phyloP scores from a whole-genome alignment of 192 early-diverging fungal genomes.

The Podila minutissima region DNA sequence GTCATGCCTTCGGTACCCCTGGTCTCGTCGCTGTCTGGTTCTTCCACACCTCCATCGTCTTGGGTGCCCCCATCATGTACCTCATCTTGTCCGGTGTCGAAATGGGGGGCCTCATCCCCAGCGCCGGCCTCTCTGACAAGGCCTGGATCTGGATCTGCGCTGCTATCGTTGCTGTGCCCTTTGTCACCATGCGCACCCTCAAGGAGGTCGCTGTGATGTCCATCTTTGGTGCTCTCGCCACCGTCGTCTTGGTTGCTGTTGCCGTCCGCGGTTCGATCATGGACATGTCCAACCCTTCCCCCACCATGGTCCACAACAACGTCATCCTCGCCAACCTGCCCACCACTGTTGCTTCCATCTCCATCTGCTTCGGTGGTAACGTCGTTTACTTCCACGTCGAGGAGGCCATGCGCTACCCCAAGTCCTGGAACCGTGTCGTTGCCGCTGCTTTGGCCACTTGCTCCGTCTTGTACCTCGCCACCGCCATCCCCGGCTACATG shows the following conservation, averaged over 20 bases:
- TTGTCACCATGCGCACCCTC: constrained; percentile 73
- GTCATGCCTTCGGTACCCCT: constrained; percentile 69
- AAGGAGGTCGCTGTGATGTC: constrained; percentile 79
- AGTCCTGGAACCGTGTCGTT: constrained; percentile 69
- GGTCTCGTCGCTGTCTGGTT: constrained; percentile 66
- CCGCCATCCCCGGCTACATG: constrained; percentile 71
- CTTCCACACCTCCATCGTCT: constrained; percentile 64
- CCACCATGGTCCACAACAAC: constrained; percentile 20
- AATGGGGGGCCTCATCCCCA: constrained; percentile 58
- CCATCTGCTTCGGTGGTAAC: constrained; percentile 80
- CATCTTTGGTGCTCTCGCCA: constrained; percentile 73
- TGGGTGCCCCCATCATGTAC: constrained; percentile 71
- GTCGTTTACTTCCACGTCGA: constrained; percentile 83
- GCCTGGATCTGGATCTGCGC: constrained; percentile 66
- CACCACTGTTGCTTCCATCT: constrained; percentile 74
- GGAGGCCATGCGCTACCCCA: constrained; percentile 73
- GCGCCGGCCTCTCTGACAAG: constrained; percentile 56
- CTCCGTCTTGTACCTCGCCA: constrained; percentile 68
- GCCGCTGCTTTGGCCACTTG: constrained; percentile 66
- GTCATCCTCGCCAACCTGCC: constrained; percentile 68
- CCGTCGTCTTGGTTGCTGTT: constrained; percentile 72
- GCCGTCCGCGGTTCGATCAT: constrained; percentile 53
- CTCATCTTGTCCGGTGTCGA: constrained; percentile 78
- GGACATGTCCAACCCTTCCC: constrained; percentile 9
- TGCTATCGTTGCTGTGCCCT: constrained; percentile 65